A percentile compares a stretch with the other conserved stretches of the same genome.
These are phyloP conservation scores for Arachis hypogaea DNA, from an alignment of 306 rosid genomes.

Conservation along the genomic window DNA sequence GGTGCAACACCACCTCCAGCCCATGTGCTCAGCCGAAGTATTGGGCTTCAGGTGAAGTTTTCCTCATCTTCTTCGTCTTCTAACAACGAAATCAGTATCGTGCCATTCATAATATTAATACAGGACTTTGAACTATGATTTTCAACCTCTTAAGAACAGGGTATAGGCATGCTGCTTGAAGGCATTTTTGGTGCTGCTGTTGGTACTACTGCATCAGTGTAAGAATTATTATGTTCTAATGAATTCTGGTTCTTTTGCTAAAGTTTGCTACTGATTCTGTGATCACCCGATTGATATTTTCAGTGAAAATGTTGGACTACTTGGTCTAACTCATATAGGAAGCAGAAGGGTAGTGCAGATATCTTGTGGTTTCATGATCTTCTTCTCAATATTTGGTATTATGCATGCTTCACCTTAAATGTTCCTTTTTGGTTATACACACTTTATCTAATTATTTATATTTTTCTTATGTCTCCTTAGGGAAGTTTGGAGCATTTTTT, in stretches of 20 bases:
- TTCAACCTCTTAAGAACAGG: conserved; percentile 52
- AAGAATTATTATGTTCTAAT: conserved; percentile 44
- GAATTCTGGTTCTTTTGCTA: background rate
- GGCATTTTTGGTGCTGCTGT: conserved; percentile 83
- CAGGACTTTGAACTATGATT: conserved; percentile 14
- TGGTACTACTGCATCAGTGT: conserved; percentile 93
- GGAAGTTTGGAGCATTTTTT: conserved; percentile 93
- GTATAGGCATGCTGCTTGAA: conserved; percentile 76
- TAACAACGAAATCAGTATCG: too few species aligned
- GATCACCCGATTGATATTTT: conserved; percentile 31
- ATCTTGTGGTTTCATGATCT: conserved; percentile 90
- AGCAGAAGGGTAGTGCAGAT: conserved; percentile 97
- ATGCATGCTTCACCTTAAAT: background rate
- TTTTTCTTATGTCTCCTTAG: conserved; percentile 49
- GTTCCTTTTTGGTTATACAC: background rate
- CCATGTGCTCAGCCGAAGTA: conserved; percentile 76
- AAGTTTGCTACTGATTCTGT: background rate
- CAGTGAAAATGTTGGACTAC: conserved; percentile 95
- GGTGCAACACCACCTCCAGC: conserved; percentile 98
- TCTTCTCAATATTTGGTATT: conserved; percentile 88
- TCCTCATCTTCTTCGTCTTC: background rate
- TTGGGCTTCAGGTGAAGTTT: conserved; percentile 77
- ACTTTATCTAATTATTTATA: conserved; percentile 20
- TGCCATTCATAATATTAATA: background rate
- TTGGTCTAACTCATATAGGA: conserved; percentile 89